A percentile compares a stretch with the other conserved stretches of the same genome.
These are phyloP conservation scores for Ophiocordyceps sinensis DNA, from an alignment of 2,329 filamentous ascomycete species.

Conservation along the genomic window DNA sequence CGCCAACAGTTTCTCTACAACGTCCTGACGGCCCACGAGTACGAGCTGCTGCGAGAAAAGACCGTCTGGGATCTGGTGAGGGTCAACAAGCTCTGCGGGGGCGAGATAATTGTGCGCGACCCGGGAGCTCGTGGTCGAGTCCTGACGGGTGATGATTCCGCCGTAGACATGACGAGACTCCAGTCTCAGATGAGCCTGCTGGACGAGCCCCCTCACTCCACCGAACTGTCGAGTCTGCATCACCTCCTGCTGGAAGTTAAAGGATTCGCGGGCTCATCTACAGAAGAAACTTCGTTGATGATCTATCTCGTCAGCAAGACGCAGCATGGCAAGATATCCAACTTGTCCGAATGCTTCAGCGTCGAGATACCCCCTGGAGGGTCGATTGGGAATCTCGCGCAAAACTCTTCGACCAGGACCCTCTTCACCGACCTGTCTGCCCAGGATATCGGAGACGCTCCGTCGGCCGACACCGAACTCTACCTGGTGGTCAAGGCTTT, in stretches of 20 bases:
- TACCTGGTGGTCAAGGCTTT: constrained; percentile 76
- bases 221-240: constrained; percentile 60
- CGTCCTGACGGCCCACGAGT: constrained; percentile 77
- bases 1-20: constrained; percentile 87
- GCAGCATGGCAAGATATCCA: constrained; percentile 44
- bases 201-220: constrained; percentile 59
- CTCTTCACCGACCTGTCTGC: constrained; percentile 78
- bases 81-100: constrained; percentile 87
- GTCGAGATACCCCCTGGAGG: constrained; percentile 66
- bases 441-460: constrained; percentile 51
- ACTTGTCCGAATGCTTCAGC: constrained; percentile 70
- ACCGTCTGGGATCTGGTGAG: constrained; percentile 92
- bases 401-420: constrained; percentile 60
- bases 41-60: constrained; percentile 65
- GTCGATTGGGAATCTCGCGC: constrained; percentile 48
- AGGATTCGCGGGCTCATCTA: constrained; percentile 61
- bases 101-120: constrained; percentile 89
- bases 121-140: constrained; percentile 71
- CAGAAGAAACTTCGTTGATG: constrained; percentile 61
- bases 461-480: constrained; percentile 54
- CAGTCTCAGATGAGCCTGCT: constrained; percentile 95
- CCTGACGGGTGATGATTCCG: constrained; percentile 82
- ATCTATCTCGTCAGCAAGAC: constrained; percentile 65
- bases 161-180: constrained; percentile 76
- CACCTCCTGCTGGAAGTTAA: constrained; percentile 76